A percentile compares a stretch with the other conserved stretches of the same genome.
phyloP scores from a whole-genome alignment of 2,329 filamentous ascomycete genomes.

The Elsinoe perseae region DNA sequence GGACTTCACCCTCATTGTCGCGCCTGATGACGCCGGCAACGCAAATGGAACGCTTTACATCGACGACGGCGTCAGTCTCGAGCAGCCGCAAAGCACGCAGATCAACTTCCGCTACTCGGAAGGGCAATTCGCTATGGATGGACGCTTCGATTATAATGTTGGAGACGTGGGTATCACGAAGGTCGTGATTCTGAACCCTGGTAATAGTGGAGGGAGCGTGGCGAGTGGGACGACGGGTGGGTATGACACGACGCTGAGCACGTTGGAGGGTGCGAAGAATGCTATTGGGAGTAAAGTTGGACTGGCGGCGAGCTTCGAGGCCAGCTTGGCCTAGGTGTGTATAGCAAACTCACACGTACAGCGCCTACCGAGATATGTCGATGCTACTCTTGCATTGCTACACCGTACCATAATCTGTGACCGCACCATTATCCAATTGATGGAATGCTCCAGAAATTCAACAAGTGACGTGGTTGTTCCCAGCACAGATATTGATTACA shows the following conservation, averaged over 20 bases:
- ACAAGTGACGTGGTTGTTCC: too few relatives aligned
- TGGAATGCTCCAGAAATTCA: too few relatives aligned
- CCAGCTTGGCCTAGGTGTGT: not conserved
- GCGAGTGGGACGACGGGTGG: not conserved
- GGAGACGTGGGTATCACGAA: slow-evolving; percentile 12
- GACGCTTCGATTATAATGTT: slow-evolving; percentile 16
- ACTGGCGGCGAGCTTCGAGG: not conserved
- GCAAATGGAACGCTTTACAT: slow-evolving; percentile 65
- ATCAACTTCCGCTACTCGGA: slow-evolving; percentile 52
- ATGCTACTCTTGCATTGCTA: too few relatives aligned
- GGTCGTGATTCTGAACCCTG: not conserved
- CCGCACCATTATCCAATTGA: too few relatives aligned
- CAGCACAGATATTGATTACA: too few relatives aligned
- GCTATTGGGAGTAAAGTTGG: not conserved
- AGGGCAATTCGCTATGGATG: slow-evolving; percentile 38
- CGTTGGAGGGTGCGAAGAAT: not conserved
- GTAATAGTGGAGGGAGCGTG: not conserved
- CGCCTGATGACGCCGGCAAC: slow-evolving; percentile 53
- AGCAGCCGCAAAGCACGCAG: slow-evolving; percentile 49
- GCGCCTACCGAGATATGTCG: too few relatives aligned
- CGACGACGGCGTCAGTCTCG: slow-evolving; percentile 65
- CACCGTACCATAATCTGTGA: too few relatives aligned
- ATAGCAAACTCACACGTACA: not conserved
- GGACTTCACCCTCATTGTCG: slow-evolving; percentile 64
- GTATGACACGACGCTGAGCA: not conserved